Evolutionary conservation across 352 stramenopile genomes (phyloP).

Genomic region (Phytophthora cryptogea): DNA sequence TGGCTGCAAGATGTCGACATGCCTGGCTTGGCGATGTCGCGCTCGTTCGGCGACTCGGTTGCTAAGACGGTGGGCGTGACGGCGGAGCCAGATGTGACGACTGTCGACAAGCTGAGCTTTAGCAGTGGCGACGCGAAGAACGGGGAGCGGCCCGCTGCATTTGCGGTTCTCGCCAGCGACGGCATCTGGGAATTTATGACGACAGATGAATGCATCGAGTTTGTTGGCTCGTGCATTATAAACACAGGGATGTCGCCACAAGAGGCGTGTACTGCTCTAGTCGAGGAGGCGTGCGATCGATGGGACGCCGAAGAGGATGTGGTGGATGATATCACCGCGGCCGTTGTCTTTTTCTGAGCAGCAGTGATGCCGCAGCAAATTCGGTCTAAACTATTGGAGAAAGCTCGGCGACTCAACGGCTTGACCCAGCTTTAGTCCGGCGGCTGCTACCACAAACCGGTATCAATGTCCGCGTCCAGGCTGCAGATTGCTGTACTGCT

Average conservation of each 20-base stretch:
- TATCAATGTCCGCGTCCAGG: not conserved
- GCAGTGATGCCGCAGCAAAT: not conserved
- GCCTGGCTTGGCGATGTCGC: conserved; percentile 85
- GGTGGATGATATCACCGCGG: conserved; percentile 81
- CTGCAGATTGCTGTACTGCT: not conserved
- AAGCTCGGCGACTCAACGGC: not conserved
- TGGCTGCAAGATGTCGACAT: conserved; percentile 88
- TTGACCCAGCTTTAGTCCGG: not conserved
- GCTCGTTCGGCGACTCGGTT: conserved; percentile 79
- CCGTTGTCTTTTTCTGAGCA: conserved; percentile 66
- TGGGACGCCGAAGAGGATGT: conserved; percentile 85
- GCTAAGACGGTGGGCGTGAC: conserved; percentile 83
- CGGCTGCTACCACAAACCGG: not conserved
- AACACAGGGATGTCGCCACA: conserved; percentile 58
- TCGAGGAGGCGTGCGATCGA: conserved; percentile 69
- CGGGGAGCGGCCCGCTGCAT: conserved; percentile 35
- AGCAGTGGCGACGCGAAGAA: conserved; percentile 20
- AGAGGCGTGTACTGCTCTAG: conserved; percentile 63
- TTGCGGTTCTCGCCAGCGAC: conserved; percentile 78
- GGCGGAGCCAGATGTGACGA: conserved; percentile 63
- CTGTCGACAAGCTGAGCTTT: conserved; percentile 45
- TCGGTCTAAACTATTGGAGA: too few species aligned
- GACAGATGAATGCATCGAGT: conserved; percentile 68
- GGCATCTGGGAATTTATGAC: conserved; percentile 88
- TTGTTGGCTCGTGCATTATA: conserved; percentile 58